Conservation (phyloP, 179 eudicot genomes). For the Nepenthes alata region DNA sequence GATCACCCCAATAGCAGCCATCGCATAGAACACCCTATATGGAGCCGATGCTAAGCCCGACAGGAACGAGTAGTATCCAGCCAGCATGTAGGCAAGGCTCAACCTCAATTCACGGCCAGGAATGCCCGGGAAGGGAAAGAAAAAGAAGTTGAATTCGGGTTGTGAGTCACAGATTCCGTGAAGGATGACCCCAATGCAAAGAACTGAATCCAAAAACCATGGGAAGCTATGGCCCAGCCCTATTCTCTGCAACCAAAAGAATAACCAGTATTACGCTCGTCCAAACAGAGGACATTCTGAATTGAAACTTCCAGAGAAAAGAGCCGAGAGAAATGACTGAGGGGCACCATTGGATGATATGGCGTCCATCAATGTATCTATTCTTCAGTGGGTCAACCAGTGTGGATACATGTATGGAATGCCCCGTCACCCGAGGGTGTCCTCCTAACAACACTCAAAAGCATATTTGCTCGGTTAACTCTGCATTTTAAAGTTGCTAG, state of each 20-base stretch:
- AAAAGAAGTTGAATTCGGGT: constrained; percentile 63
- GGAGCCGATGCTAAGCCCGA: constrained; percentile 70
- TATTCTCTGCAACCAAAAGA: constrained; percentile 54
- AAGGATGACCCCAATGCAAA: constrained; percentile 68
- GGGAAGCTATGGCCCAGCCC: constrained; percentile 53
- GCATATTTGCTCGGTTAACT: no score
- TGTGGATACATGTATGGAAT: no score
- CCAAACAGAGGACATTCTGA: background rate
- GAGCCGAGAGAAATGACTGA: no score
- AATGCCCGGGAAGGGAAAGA: constrained; percentile 34
- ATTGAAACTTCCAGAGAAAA: background rate
- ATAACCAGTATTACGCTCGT: constrained; percentile 4
- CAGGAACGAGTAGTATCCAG: constrained; percentile 63
- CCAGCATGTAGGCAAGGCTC: constrained; percentile 65
- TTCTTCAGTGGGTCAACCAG: no score
- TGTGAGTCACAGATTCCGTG: constrained; percentile 79
- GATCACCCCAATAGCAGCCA: constrained; percentile 65
- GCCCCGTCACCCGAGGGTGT: no score
- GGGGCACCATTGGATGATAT: no score
- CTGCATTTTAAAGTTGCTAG: background rate
- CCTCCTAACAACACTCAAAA: no score
- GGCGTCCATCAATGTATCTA: no score
- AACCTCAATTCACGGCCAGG: constrained; percentile 44
- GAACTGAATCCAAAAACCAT: constrained; percentile 55
- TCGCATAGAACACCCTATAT: constrained; percentile 63